These are phyloP conservation scores for Xylaria sp. DNA, from an alignment of 2,329 filamentous ascomycete genomes.

Conservation along the genomic window DNA sequence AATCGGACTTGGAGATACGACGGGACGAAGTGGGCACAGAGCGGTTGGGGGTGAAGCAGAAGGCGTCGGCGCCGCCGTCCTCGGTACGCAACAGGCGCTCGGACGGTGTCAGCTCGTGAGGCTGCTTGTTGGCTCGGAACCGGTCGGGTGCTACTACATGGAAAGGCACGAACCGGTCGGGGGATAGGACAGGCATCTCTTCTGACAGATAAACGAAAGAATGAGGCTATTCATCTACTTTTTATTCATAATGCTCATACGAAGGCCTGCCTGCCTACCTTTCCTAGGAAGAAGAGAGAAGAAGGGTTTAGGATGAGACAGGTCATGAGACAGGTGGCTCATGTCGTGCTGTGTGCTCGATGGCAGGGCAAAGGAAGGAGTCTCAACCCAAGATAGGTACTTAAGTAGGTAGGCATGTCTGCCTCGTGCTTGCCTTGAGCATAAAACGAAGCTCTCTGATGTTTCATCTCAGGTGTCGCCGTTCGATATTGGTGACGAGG, in stretches of 20 bases:
- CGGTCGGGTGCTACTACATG: slow-evolving; percentile 57
- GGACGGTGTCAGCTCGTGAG: slow-evolving; percentile 54
- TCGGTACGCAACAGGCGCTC: slow-evolving; percentile 60
- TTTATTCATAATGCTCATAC: slow-evolving; percentile 41
- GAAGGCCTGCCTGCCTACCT: slow-evolving; percentile 30
- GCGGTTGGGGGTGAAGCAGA: slow-evolving; percentile 51
- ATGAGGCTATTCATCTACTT: slow-evolving; percentile 45
- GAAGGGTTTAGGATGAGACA: slow-evolving; percentile 6
- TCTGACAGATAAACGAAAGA: slow-evolving; percentile 43
- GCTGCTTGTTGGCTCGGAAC: slow-evolving; percentile 58
- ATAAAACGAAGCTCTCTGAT: neutral
- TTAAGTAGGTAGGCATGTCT: neutral
- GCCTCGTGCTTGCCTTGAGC: neutral
- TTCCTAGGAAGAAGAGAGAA: slow-evolving; percentile 38
- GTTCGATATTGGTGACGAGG: neutral
- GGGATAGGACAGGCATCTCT: slow-evolving; percentile 47
- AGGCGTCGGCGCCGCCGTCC: slow-evolving; percentile 57
- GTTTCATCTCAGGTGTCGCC: neutral
- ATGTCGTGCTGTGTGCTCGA: neutral
- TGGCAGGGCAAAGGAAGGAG: slow-evolving; percentile 1
- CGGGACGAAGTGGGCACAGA: slow-evolving; percentile 46
- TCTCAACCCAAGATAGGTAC: neutral
- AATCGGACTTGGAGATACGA: slow-evolving; percentile 46
- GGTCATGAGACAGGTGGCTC: slow-evolving; percentile 4
- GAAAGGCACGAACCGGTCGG: slow-evolving; percentile 64